Conservation (phyloP, 2,329 filamentous ascomycete genomes). For the Fonsecaea pedrosoi region DNA sequence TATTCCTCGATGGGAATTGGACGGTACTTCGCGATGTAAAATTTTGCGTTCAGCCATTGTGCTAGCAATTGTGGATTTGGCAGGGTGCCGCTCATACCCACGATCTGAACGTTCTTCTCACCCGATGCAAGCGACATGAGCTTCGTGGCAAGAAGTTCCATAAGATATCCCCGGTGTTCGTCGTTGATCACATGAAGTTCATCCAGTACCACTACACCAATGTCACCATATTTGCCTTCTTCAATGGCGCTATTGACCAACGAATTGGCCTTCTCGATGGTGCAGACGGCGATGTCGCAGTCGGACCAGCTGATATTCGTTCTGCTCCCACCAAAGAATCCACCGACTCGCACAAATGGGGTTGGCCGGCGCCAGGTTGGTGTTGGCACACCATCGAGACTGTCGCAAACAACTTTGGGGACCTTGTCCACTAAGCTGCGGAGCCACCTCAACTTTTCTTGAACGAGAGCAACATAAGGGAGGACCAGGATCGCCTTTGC, state of each 20-base stretch:
- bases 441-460: slow-evolving; percentile 79
- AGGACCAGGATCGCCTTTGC: slow-evolving; percentile 75
- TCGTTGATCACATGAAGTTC: slow-evolving; percentile 85
- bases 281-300: slow-evolving; percentile 79
- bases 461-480: slow-evolving; percentile 79
- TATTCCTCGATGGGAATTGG: slow-evolving; percentile 79
- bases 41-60: slow-evolving; percentile 72
- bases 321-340: slow-evolving; percentile 77
- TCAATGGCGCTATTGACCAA: slow-evolving; percentile 76
- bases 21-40: slow-evolving; percentile 74
- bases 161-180: slow-evolving; percentile 74
- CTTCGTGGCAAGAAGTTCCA: slow-evolving; percentile 77
- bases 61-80: slow-evolving; percentile 74
- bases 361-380: slow-evolving; percentile 57
- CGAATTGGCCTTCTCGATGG: slow-evolving; percentile 80
- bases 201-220: slow-evolving; percentile 74
- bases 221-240: slow-evolving; percentile 68
- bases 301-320: slow-evolving; percentile 72
- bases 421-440: slow-evolving; percentile 70
- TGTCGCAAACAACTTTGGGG: slow-evolving; percentile 47
- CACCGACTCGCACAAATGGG: slow-evolving; percentile 68
- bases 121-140: slow-evolving; percentile 66
- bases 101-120: slow-evolving; percentile 64
- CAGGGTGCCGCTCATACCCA: slow-evolving; percentile 81
- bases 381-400: slow-evolving; percentile 45